Conservation (phyloP, 2,329 filamentous ascomycete genomes). For the Talaromyces sp. region DNA sequence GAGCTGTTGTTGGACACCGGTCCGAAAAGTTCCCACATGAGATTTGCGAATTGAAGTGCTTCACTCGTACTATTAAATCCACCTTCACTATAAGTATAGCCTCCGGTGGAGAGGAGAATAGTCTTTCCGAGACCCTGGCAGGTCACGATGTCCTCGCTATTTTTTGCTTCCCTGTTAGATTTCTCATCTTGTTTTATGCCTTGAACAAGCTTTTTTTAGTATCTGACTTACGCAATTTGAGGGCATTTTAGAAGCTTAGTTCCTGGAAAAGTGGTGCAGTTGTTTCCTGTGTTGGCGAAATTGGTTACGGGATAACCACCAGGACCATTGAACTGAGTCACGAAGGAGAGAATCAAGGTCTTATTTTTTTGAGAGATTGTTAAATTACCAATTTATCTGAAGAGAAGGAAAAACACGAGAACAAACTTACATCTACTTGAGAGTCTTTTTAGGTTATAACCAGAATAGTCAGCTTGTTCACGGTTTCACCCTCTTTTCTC, state of each 20-base stretch:
- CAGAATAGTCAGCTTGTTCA: background rate
- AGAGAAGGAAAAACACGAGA: background rate
- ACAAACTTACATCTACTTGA: conserved; percentile 8
- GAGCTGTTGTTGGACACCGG: conserved; percentile 43
- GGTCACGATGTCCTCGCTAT: conserved; percentile 44
- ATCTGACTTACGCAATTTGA: conserved; percentile 54
- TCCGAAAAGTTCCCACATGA: conserved; percentile 68
- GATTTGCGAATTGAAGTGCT: conserved; percentile 55
- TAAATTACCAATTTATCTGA: background rate
- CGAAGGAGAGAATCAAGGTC: conserved; percentile 62
- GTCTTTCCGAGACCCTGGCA: conserved; percentile 67
- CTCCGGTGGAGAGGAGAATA: conserved; percentile 67
- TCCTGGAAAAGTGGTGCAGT: conserved; percentile 57
- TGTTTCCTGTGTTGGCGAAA: conserved; percentile 60
- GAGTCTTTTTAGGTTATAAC: background rate
- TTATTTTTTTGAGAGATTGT: conserved; percentile 43
- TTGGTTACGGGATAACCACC: conserved; percentile 52
- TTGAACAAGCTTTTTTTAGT: background rate
- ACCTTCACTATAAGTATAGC: conserved; percentile 66
- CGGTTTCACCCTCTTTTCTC: background rate
- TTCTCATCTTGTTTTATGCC: conserved; percentile 1
- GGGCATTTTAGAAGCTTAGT: conserved; percentile 59
- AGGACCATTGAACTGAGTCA: conserved; percentile 52
- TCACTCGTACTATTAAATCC: conserved; percentile 54
- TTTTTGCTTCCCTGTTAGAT: conserved; percentile 11